A percentile compares a stretch with the other conserved stretches of the same genome.
Evolutionary conservation across 139 green algal species (phyloP).

Genomic region (Chlorella sp.): DNA sequence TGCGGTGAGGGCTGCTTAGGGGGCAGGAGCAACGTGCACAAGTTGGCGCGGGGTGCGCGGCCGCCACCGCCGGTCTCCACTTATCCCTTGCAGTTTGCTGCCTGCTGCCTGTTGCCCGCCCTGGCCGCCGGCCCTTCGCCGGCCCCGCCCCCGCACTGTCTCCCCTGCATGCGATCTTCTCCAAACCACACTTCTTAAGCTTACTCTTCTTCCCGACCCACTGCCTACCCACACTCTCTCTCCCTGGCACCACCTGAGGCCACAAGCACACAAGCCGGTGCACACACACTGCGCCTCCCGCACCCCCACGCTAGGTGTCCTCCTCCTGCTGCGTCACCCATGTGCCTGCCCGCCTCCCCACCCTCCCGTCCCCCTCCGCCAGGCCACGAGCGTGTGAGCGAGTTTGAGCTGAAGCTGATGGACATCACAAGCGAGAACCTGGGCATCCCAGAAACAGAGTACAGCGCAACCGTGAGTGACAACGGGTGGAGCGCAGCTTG

Average conservation of each 20-base stretch:
- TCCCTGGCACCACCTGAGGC: too few species aligned
- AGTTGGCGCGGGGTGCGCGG: too few species aligned
- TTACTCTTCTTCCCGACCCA: too few species aligned
- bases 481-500: too few species aligned
- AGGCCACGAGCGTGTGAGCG: conserved; percentile 82
- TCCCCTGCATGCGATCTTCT: too few species aligned
- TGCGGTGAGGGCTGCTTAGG: background rate
- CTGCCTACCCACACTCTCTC: too few species aligned
- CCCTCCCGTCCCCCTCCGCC: background rate
- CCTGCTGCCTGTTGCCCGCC: too few species aligned
- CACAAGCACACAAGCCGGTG: too few species aligned
- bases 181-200: too few species aligned
- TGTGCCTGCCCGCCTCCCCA: background rate
- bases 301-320: too few species aligned
- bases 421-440: conserved; percentile 98
- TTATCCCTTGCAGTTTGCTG: background rate
- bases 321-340: background rate
- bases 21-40: background rate
- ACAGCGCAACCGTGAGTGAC: conserved; percentile 76
- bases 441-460: conserved; percentile 94
- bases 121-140: too few species aligned
- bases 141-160: too few species aligned
- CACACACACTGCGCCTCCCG: background rate
- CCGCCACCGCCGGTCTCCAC: background rate
- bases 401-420: conserved; percentile 99